phyloP scores from a whole-genome alignment of 2,329 filamentous ascomycete genomes.

The Rutstroemia sp. region DNA sequence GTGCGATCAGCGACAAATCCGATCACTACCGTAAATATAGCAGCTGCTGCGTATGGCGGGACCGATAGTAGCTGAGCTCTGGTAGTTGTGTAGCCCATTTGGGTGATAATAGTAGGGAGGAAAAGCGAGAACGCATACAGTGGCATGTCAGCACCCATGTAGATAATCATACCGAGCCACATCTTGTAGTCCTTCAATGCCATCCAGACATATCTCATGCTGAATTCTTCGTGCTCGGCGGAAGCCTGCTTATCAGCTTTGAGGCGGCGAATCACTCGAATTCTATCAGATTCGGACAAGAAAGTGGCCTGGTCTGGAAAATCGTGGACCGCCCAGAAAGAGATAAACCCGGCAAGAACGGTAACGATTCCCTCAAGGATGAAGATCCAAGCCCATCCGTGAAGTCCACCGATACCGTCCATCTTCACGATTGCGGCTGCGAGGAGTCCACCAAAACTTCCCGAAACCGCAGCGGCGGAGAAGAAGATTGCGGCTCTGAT shows the following conservation, averaged over 20 bases:
- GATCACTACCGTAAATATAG: slow-evolving; percentile 58
- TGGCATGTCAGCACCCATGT: slow-evolving; percentile 67
- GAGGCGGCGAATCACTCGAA: slow-evolving; percentile 64
- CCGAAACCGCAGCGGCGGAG: slow-evolving; percentile 71
- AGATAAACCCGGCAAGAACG: slow-evolving; percentile 57
- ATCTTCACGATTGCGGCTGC: slow-evolving; percentile 66
- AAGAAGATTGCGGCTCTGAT: slow-evolving; percentile 79
- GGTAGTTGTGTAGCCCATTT: slow-evolving; percentile 47
- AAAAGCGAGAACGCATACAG: slow-evolving; percentile 74
- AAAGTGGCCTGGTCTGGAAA: slow-evolving; percentile 74
- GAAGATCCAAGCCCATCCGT: slow-evolving; percentile 60
- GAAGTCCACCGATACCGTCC: slow-evolving; percentile 50
- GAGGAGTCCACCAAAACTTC: slow-evolving; percentile 68
- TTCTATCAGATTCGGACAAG: slow-evolving; percentile 61
- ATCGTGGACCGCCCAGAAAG: slow-evolving; percentile 75
- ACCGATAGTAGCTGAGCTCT: slow-evolving; percentile 66
- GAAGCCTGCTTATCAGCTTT: slow-evolving; percentile 64
- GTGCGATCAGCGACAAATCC: slow-evolving; percentile 74
- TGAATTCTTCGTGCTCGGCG: slow-evolving; percentile 70
- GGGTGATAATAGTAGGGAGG: slow-evolving; percentile 68
- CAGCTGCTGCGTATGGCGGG: slow-evolving; percentile 67
- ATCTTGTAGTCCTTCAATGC: slow-evolving; percentile 80
- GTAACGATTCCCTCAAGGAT: slow-evolving; percentile 66
- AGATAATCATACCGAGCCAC: slow-evolving; percentile 65
- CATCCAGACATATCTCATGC: slow-evolving; percentile 63